Percentiles rank a stretch among this genome's conserved stretches.
phyloP scores from a whole-genome alignment of 2,329 filamentous ascomycete species.

The Ophiostoma piceae region DNA sequence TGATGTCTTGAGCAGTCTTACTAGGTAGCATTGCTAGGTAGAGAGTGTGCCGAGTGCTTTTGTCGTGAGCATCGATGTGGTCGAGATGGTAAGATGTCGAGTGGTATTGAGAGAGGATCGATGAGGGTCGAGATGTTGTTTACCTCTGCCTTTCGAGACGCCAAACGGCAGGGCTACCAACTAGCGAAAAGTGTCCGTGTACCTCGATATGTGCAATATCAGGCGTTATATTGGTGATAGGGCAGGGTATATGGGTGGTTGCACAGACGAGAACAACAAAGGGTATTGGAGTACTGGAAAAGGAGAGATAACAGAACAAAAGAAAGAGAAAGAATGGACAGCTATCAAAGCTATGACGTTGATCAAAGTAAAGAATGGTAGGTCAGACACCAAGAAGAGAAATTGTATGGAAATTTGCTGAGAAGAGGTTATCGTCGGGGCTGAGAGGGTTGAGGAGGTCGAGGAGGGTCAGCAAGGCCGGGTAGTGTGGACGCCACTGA shows the following conservation, averaged over 20 bases:
- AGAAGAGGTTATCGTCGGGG: neutral
- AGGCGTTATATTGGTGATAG: neutral
- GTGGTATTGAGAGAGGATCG: neutral
- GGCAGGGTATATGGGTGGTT: neutral
- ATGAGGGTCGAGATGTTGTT: neutral
- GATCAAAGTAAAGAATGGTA: neutral
- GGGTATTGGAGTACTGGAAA: neutral
- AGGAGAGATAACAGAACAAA: neutral
- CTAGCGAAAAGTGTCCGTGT: neutral
- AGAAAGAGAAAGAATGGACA: neutral
- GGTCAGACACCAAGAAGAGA: neutral
- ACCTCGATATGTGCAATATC: neutral
- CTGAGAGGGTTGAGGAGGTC: neutral
- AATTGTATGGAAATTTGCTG: neutral
- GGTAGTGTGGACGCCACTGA: slow-evolving; percentile 1
- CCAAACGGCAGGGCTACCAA: neutral
- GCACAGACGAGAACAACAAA: slow-evolving; percentile 2
- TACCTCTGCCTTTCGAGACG: neutral
- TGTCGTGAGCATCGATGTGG: neutral
- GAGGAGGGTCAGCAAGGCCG: neutral
- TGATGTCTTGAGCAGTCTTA: neutral
- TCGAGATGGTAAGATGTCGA: neutral
- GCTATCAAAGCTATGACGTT: slow-evolving; percentile 6
- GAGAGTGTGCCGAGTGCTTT: neutral
- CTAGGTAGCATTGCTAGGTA: slow-evolving; percentile 23